Conservation (phyloP, 345 rosid species). For the Aquilaria malaccensis region DNA sequence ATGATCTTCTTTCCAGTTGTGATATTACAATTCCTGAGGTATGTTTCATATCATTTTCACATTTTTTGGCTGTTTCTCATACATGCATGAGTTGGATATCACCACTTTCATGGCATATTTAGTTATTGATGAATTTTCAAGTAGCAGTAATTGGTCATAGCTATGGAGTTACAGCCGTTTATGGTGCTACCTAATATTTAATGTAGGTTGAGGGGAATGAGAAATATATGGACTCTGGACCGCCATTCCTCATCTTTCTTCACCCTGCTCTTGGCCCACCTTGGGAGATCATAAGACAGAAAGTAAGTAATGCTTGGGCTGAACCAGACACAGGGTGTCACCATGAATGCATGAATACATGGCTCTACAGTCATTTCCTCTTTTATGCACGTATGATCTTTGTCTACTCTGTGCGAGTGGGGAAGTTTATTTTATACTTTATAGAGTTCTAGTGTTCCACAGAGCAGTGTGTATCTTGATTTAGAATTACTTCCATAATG, state of each 20-base stretch:
- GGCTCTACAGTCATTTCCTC: no score
- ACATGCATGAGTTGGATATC: slow-evolving; percentile 9
- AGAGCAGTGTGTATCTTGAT: no score
- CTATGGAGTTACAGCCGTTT: background rate
- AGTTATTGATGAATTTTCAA: background rate
- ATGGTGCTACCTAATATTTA: slow-evolving; percentile 8
- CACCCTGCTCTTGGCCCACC: slow-evolving; percentile 96
- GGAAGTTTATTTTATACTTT: no score
- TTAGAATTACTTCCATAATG: no score
- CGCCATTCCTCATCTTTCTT: slow-evolving; percentile 82
- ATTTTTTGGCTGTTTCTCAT: slow-evolving; percentile 4
- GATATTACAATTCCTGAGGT: slow-evolving; percentile 72
- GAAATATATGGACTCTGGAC: slow-evolving; percentile 53
- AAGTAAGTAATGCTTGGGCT: slow-evolving; percentile 34
- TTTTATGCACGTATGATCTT: no score
- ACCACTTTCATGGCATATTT: background rate
- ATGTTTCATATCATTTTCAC: slow-evolving; percentile 13
- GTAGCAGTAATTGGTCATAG: background rate
- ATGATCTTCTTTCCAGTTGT: slow-evolving; percentile 72
- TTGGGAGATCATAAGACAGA: slow-evolving; percentile 88
- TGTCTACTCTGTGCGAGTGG: no score
- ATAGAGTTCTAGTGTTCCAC: no score
- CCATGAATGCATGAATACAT: background rate
- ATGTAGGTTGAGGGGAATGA: slow-evolving; percentile 60
- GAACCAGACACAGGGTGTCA: background rate